Percentiles rank a stretch among this genome's conserved stretches.
These are phyloP conservation scores for Rhazya stricta DNA, from an alignment of 257 asterid species.

Conservation along the genomic window DNA sequence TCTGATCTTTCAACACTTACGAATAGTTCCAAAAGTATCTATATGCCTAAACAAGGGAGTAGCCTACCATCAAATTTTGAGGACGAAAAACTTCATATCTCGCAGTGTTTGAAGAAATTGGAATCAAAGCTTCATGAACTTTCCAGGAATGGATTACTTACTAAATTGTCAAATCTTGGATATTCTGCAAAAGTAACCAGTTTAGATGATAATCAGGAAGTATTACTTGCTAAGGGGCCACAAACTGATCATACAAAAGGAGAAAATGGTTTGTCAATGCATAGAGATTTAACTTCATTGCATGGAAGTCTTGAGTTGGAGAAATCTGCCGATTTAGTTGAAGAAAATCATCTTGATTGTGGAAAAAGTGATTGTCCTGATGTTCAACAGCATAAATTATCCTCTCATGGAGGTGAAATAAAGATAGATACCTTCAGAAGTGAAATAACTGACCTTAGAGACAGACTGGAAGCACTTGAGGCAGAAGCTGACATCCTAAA, in stretches of 20 bases:
- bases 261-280: slow-evolving; percentile 15
- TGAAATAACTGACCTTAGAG: slow-evolving; percentile 36
- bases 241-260: slow-evolving; percentile 21
- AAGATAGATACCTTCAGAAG: slow-evolving; percentile 24
- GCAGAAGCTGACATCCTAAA: slow-evolving; percentile 36
- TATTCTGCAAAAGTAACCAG: slow-evolving; percentile 21
- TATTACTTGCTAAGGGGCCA: slow-evolving; percentile 3
- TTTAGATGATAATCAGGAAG: slow-evolving; percentile 18
- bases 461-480: slow-evolving; percentile 50
- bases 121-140: slow-evolving; percentile 44
- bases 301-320: slow-evolving; percentile 23
- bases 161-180: slow-evolving; percentile 23
- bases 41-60: slow-evolving; percentile 16
- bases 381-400: slow-evolving; percentile 6
- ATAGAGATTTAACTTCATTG: slow-evolving; percentile 13
- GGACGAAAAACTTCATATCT: slow-evolving; percentile 41
- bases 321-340: slow-evolving; percentile 16
- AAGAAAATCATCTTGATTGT: slow-evolving; percentile 19
- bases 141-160: slow-evolving; percentile 23
- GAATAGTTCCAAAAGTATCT: slow-evolving; percentile 18
- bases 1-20: slow-evolving; percentile 22
- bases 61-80: slow-evolving; percentile 32
- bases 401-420: slow-evolving; percentile 20
- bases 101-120: slow-evolving; percentile 37
- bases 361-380: slow-evolving; percentile 18